Percentiles rank a stretch among this genome's conserved stretches.
These are phyloP conservation scores for Pestalotiopsis sp. DNA, from an alignment of 2,329 filamentous ascomycete species.

Conservation along the genomic window DNA sequence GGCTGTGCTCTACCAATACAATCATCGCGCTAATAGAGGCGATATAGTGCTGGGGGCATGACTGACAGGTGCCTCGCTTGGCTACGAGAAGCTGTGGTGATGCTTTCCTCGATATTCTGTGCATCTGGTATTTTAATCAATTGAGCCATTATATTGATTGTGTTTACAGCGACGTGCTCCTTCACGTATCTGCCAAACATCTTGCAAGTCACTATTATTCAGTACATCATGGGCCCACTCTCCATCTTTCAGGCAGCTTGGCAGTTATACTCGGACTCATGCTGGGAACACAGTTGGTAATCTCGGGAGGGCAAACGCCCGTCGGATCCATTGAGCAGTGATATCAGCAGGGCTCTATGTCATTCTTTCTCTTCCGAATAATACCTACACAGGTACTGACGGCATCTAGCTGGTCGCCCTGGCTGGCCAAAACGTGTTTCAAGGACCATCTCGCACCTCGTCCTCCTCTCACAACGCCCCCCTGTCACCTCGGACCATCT, in stretches of 20 bases:
- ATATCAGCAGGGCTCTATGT: neutral
- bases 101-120: neutral
- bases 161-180: neutral
- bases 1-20: neutral
- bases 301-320: conserved; percentile 15
- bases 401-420: conserved; percentile 1
- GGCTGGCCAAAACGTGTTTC: conserved; percentile 16
- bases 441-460: conserved; percentile 10
- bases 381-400: neutral
- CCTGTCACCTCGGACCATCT: conserved; percentile 18
- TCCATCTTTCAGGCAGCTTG: neutral
- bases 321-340: conserved; percentile 1
- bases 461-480: conserved; percentile 14
- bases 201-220: neutral
- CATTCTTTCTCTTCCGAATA: conserved; percentile 1
- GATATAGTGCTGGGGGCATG: neutral
- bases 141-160: neutral
- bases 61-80: neutral
- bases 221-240: neutral
- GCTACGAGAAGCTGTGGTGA: neutral
- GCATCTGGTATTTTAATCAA: neutral
- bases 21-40: neutral
- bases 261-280: neutral
- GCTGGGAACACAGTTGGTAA: neutral
- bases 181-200: neutral